Conservation (phyloP, 1,284 basidiomycete genomes). For the Leccinum angustisporum region DNA sequence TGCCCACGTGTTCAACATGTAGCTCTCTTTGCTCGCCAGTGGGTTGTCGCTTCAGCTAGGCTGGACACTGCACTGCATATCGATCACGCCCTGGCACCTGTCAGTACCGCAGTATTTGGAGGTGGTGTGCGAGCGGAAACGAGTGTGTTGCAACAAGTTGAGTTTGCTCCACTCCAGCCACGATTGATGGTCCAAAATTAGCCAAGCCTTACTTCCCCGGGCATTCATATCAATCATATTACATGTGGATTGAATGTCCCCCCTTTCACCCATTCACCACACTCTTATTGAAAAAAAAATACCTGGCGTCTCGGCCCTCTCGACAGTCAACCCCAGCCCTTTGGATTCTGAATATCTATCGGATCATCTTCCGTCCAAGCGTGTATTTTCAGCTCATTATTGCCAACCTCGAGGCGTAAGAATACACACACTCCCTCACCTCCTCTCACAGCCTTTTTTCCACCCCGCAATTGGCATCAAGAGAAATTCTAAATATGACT, state of each 20-base stretch:
- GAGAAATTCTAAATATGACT: slow-evolving; percentile 4
- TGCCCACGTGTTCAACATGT: slow-evolving; percentile 14
- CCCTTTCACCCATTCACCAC: slow-evolving; percentile 9
- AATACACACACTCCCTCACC: slow-evolving; percentile 1
- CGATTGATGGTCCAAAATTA: slow-evolving; percentile 10
- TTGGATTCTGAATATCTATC: slow-evolving; percentile 12
- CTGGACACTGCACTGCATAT: slow-evolving; percentile 8
- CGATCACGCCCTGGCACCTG: slow-evolving; percentile 15
- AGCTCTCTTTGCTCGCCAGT: slow-evolving; percentile 1
- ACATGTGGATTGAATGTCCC: slow-evolving; percentile 5
- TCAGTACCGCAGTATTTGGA: neutral
- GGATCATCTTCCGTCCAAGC: slow-evolving; percentile 8
- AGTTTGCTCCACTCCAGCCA: slow-evolving; percentile 14
- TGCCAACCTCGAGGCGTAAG: slow-evolving; percentile 22
- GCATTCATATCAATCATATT: slow-evolving; percentile 5
- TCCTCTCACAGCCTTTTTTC: slow-evolving; percentile 13
- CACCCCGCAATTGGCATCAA: slow-evolving; percentile 1
- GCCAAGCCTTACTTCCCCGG: slow-evolving; percentile 13
- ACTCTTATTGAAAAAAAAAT: slow-evolving; percentile 2
- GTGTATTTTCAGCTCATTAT: slow-evolving; percentile 7
- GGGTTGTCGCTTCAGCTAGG: neutral
- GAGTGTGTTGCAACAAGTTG: slow-evolving; percentile 24
- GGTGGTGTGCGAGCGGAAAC: slow-evolving; percentile 19
- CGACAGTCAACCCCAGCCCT: slow-evolving; percentile 6
- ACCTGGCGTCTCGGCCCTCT: slow-evolving; percentile 9